phyloP scores from a whole-genome alignment of 1,284 basidiomycete species.

The Ceratorhiza oryzae-sativae region DNA sequence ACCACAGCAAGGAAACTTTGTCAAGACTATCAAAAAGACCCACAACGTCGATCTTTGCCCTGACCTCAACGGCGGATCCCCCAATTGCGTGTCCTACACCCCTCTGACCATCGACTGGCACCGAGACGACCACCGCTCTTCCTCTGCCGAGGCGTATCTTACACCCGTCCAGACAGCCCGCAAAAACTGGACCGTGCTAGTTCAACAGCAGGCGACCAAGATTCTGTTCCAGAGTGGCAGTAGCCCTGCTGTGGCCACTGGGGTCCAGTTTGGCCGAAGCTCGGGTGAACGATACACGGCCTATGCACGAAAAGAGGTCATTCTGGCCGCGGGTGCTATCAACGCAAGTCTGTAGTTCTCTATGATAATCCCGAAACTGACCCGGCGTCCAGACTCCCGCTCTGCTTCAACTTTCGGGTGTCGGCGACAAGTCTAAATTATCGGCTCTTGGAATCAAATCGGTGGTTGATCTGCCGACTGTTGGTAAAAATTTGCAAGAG shows the following conservation, averaged over 20 bases:
- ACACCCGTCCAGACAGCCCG: slow-evolving; percentile 52
- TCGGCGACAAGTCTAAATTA: slow-evolving; percentile 31
- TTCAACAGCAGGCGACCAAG: slow-evolving; percentile 49
- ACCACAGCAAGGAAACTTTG: slow-evolving; percentile 61
- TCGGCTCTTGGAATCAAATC: slow-evolving; percentile 16
- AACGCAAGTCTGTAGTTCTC: not conserved
- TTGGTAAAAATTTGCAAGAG: slow-evolving; percentile 39
- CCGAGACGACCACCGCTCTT: slow-evolving; percentile 51
- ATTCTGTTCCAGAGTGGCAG: slow-evolving; percentile 45
- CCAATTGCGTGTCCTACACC: slow-evolving; percentile 64
- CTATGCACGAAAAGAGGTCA: slow-evolving; percentile 37
- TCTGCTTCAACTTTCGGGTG: slow-evolving; percentile 30
- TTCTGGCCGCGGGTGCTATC: slow-evolving; percentile 35
- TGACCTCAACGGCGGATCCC: slow-evolving; percentile 64
- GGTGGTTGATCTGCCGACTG: slow-evolving; percentile 26
- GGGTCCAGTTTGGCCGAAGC: slow-evolving; percentile 29
- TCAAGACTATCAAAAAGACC: slow-evolving; percentile 53
- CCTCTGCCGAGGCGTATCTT: slow-evolving; percentile 56
- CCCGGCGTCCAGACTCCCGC: not conserved
- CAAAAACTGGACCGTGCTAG: slow-evolving; percentile 52
- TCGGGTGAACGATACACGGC: slow-evolving; percentile 15
- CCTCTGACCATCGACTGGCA: slow-evolving; percentile 54
- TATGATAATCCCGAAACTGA: too few species aligned
- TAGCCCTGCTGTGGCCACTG: slow-evolving; percentile 29
- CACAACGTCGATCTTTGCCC: slow-evolving; percentile 51